Evolutionary conservation across 2,329 filamentous ascomycete species (phyloP).

Genomic region (Neospermospora avenae): DNA sequence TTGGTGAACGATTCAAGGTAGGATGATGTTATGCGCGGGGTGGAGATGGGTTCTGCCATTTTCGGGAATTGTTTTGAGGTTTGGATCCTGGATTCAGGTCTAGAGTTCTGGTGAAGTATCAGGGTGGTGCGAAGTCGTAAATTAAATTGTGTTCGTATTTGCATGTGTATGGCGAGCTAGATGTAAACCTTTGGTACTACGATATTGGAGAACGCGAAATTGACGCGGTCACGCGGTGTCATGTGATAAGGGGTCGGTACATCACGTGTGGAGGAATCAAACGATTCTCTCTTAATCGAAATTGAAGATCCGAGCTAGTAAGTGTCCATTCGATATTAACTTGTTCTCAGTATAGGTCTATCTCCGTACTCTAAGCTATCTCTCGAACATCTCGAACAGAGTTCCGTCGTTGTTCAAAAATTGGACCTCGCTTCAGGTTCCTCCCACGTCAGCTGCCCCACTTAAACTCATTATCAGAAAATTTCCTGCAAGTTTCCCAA

Average conservation of each 20-base stretch:
- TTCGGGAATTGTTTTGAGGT: background rate
- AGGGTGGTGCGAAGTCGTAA: no score
- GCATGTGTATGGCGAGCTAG: background rate
- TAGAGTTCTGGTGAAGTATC: background rate
- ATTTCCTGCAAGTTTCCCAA: background rate
- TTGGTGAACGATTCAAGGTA: slow-evolving; percentile 75
- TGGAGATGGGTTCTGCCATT: slow-evolving; percentile 67
- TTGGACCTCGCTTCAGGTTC: background rate
- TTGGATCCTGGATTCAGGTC: background rate
- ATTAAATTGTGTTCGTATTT: no score
- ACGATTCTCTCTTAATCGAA: no score
- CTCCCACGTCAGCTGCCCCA: background rate
- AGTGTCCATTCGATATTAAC: no score
- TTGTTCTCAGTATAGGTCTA: no score
- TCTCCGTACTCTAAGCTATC: background rate
- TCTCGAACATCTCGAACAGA: no score
- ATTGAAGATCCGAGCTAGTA: no score
- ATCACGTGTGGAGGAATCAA: no score
- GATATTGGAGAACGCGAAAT: background rate
- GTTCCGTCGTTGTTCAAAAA: background rate
- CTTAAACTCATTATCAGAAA: slow-evolving; percentile 1
- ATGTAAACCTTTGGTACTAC: background rate
- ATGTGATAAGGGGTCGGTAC: background rate
- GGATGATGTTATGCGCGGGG: slow-evolving; percentile 77
- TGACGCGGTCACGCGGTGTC: background rate